Percentiles rank a stretch among this genome's conserved stretches.
phyloP scores from a whole-genome alignment of 129 eudicot species.

The Artemisia argyi region DNA sequence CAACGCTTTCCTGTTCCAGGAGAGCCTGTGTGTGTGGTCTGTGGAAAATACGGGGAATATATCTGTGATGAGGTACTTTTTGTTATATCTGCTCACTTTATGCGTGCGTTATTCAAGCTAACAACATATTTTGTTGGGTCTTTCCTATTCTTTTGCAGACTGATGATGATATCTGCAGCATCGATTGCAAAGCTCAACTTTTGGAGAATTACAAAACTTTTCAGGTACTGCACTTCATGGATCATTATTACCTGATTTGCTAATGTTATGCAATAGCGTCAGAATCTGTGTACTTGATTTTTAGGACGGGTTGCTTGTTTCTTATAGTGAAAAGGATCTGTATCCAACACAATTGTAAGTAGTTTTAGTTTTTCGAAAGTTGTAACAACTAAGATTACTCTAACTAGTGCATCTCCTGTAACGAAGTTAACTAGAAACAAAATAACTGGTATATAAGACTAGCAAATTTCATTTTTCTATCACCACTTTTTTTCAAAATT shows the following conservation, averaged over 20 bases:
- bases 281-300: too few relatives aligned
- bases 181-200: constrained; percentile 77
- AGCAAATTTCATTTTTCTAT: neutral
- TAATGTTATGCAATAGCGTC: too few relatives aligned
- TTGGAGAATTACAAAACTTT: constrained; percentile 44
- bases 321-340: neutral
- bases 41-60: constrained; percentile 94
- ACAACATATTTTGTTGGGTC: neutral
- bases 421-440: neutral
- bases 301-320: too few relatives aligned
- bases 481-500: neutral
- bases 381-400: neutral
- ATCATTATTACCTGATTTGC: neutral
- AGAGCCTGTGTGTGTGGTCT: constrained; percentile 77
- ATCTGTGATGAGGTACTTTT: constrained; percentile 75
- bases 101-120: neutral
- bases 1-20: constrained; percentile 83
- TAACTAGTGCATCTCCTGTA: neutral
- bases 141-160: constrained; percentile 43
- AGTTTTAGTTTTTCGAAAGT: neutral
- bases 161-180: constrained; percentile 87
- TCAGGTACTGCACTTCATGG: constrained; percentile 30
- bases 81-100: neutral
- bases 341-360: neutral
- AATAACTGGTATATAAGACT: neutral